Evolutionary conservation across 2,329 filamentous ascomycete genomes (phyloP).

Genomic region (Mycosphaerelloides madeirae): DNA sequence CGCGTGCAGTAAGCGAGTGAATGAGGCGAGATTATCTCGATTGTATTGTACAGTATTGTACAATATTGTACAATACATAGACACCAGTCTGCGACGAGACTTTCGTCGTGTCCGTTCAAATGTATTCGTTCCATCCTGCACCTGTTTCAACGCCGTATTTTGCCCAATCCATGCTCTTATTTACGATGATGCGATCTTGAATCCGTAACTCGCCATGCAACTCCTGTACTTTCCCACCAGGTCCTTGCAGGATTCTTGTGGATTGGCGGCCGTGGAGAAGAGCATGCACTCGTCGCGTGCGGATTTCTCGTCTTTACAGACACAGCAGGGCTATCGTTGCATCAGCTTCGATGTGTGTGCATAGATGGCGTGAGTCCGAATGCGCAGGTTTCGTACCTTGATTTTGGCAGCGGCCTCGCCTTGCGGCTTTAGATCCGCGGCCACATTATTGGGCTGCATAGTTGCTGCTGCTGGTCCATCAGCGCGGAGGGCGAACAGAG

Average conservation of each 20-base stretch:
- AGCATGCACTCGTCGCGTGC: slow-evolving; percentile 98
- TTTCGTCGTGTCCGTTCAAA: background rate
- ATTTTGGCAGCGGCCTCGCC: slow-evolving; percentile 39
- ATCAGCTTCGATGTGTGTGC: slow-evolving; percentile 6
- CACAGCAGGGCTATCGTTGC: slow-evolving; percentile 75
- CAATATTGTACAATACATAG: slow-evolving; percentile 5
- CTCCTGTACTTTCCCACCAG: slow-evolving; percentile 79
- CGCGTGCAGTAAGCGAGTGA: background rate
- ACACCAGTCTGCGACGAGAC: background rate
- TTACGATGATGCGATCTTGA: slow-evolving; percentile 53
- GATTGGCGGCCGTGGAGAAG: slow-evolving; percentile 79
- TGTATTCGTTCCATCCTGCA: background rate
- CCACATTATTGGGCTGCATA: slow-evolving; percentile 40
- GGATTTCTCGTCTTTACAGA: slow-evolving; percentile 93
- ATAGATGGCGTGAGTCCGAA: slow-evolving; percentile 4
- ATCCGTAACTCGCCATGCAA: slow-evolving; percentile 93
- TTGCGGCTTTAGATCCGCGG: slow-evolving; percentile 41
- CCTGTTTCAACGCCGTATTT: too few relatives aligned
- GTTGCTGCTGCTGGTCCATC: background rate
- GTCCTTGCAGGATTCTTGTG: slow-evolving; percentile 75
- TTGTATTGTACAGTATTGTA: slow-evolving; percentile 8
- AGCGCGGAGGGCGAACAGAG: background rate
- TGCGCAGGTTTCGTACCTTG: slow-evolving; percentile 34
- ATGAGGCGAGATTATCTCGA: background rate
- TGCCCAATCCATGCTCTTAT: background rate